Percentiles rank a stretch among this genome's conserved stretches.
Conservation (phyloP, 2,329 filamentous ascomycete species). For the Tolypocladium pustulatum region DNA sequence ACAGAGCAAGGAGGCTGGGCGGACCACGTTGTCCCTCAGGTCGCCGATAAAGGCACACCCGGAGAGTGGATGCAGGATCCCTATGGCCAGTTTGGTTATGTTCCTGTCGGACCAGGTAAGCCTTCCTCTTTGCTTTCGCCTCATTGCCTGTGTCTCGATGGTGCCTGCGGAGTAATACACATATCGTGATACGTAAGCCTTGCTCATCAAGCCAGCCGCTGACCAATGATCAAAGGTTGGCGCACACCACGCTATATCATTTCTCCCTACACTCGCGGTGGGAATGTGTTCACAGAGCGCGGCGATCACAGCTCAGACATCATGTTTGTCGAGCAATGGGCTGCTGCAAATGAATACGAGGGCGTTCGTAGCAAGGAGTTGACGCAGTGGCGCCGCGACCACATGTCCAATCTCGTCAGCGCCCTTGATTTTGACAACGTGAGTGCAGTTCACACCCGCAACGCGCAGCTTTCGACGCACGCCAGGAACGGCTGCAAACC, state of each 20-base stretch:
- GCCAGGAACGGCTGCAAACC: too few relatives aligned
- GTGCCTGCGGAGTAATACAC: neutral
- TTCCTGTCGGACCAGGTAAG: constrained; percentile 18
- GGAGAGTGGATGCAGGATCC: constrained; percentile 40
- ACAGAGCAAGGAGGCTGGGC: constrained; percentile 42
- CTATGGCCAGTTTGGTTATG: constrained; percentile 13
- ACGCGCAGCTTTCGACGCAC: neutral
- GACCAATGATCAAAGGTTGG: constrained; percentile 16
- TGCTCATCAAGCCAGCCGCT: neutral
- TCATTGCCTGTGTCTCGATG: neutral
- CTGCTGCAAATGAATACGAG: constrained; percentile 16
- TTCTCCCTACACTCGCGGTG: constrained; percentile 42
- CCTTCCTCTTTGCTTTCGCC: neutral
- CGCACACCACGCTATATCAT: constrained; percentile 42
- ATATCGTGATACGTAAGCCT: neutral
- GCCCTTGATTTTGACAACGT: constrained; percentile 29
- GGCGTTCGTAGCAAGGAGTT: constrained; percentile 18
- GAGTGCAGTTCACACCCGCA: constrained; percentile 1
- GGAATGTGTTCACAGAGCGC: constrained; percentile 41
- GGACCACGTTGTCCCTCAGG: constrained; percentile 38
- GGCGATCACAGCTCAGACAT: constrained; percentile 44
- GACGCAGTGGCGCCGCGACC: constrained; percentile 14
- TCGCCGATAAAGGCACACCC: constrained; percentile 32
- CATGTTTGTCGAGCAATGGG: constrained; percentile 38
- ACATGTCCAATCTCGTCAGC: constrained; percentile 19